Evolutionary conservation across 2,329 filamentous ascomycete genomes (phyloP).

Genomic region (Hymenoscyphus scutula): DNA sequence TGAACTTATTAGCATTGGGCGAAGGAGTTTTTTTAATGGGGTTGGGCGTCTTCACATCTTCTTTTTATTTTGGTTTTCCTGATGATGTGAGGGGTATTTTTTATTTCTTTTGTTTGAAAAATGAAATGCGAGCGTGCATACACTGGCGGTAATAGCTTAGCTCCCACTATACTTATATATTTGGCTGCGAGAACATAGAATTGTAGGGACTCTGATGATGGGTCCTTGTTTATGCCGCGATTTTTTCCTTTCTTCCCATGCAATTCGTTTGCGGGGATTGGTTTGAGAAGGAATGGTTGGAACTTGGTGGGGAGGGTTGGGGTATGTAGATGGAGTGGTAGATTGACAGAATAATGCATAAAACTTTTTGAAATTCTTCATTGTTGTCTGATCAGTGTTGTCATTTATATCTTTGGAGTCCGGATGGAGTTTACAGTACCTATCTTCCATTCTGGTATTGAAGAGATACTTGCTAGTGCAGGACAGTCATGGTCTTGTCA

Average conservation of each 20-base stretch:
- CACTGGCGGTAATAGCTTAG: neutral
- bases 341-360: neutral
- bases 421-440: no score
- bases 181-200: conserved; percentile 3
- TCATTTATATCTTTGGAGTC: no score
- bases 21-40: neutral
- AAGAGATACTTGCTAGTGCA: no score
- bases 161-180: neutral
- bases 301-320: neutral
- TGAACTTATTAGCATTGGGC: neutral
- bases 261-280: neutral
- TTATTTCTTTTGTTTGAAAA: neutral
- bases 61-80: neutral
- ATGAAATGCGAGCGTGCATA: neutral
- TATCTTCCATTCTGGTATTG: no score
- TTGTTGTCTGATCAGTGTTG: no score
- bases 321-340: neutral
- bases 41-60: neutral
- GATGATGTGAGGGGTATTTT: neutral
- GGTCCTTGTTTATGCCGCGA: neutral
- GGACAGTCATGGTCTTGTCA: no score
- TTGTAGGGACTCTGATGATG: neutral
- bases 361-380: no score
- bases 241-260: neutral
- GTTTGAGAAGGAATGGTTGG: neutral